phyloP scores from a whole-genome alignment of 1,139 yeast species.

The Suhomyces yuchorum region DNA sequence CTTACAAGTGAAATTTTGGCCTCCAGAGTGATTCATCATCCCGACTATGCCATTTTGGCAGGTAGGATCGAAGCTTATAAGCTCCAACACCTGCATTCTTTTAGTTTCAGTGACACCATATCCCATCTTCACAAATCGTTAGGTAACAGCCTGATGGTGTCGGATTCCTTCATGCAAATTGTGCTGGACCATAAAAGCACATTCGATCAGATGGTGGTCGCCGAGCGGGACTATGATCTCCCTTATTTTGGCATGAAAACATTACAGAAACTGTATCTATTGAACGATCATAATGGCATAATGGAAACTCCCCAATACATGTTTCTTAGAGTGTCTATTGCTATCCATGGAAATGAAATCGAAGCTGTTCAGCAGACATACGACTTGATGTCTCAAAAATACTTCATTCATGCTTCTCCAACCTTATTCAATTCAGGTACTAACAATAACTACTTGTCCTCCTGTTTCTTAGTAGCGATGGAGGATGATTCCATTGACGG shows the following conservation, averaged over 20 bases:
- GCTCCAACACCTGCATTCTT: conserved; percentile 31
- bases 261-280: conserved; percentile 49
- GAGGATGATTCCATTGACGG: conserved; percentile 91
- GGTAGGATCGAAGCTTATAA: conserved; percentile 45
- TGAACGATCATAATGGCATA: conserved; percentile 34
- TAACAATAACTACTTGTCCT: conserved; percentile 82
- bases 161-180: conserved; percentile 31
- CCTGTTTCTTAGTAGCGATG: conserved; percentile 88
- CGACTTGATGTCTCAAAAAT: conserved; percentile 75
- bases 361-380: conserved; percentile 49
- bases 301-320: conserved; percentile 56
- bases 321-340: conserved; percentile 55
- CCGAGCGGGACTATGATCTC: conserved; percentile 42
- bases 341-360: conserved; percentile 48
- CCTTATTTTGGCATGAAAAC: conserved; percentile 58
- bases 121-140: neutral
- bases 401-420: conserved; percentile 88
- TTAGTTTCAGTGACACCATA: conserved; percentile 39
- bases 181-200: conserved; percentile 34
- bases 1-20: conserved; percentile 50
- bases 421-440: conserved; percentile 91
- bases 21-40: conserved; percentile 45
- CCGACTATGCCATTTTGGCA: conserved; percentile 50
- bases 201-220: conserved; percentile 40
- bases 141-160: conserved; percentile 20